Evolutionary conservation across 768 basidiomycete species (phyloP).

Genomic region (Termitomyces sp.): DNA sequence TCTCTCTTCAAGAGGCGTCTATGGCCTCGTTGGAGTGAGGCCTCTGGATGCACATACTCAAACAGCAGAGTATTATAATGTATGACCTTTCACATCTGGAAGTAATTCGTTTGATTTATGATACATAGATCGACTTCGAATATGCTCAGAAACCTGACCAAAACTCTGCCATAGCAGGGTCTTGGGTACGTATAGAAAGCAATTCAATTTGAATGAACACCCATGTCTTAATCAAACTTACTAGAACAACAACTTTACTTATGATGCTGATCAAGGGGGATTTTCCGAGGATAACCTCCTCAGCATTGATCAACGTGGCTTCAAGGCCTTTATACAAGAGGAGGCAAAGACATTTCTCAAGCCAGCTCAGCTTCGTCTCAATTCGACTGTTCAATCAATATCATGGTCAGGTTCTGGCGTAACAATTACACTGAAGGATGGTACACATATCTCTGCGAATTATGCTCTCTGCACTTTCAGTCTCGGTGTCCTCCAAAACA

Average conservation of each 20-base stretch:
- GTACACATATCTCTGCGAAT: slow-evolving; percentile 39
- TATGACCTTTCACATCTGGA: slow-evolving; percentile 9
- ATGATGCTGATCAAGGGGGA: slow-evolving; percentile 43
- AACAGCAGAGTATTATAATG: slow-evolving; percentile 54
- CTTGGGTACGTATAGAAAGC: slow-evolving; percentile 39
- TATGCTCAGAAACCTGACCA: slow-evolving; percentile 58
- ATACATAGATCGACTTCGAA: slow-evolving; percentile 36
- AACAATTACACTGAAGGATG: slow-evolving; percentile 38
- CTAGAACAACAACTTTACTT: slow-evolving; percentile 62
- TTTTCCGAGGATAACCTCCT: slow-evolving; percentile 51
- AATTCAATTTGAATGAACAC: not conserved
- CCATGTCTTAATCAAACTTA: not conserved
- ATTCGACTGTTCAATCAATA: slow-evolving; percentile 44
- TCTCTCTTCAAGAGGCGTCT: slow-evolving; percentile 46
- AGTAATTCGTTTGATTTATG: not conserved
- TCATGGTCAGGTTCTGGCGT: slow-evolving; percentile 40
- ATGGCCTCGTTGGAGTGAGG: slow-evolving; percentile 41
- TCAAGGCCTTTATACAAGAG: slow-evolving; percentile 46
- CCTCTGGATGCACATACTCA: slow-evolving; percentile 37
- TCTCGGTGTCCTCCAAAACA: slow-evolving; percentile 61
- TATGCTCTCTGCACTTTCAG: slow-evolving; percentile 67
- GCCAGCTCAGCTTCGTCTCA: slow-evolving; percentile 40
- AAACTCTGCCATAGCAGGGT: slow-evolving; percentile 57
- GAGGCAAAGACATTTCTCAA: slow-evolving; percentile 53
- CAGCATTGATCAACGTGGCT: slow-evolving; percentile 57